Conservation (phyloP, 345 rosid genomes). For the Psidium guajava region DNA sequence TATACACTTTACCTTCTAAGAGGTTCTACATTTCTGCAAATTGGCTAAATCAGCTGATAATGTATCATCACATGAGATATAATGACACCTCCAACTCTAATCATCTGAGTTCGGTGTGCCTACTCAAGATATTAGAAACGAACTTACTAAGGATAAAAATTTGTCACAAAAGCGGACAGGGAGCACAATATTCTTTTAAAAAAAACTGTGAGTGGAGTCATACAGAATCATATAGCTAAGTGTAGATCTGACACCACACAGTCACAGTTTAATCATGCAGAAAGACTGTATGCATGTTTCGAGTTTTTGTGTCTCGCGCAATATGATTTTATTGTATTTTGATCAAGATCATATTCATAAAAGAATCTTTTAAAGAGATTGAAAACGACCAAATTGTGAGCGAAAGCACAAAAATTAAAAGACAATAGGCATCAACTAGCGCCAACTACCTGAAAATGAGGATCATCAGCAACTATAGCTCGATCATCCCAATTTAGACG, state of each 20-base stretch:
- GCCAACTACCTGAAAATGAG: constrained; percentile 79
- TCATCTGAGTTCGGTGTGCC: not conserved
- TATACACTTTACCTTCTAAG: not conserved
- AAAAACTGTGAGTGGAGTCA: not conserved
- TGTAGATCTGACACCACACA: not conserved
- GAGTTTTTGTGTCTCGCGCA: not conserved
- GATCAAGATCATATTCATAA: not conserved
- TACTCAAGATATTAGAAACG: not conserved
- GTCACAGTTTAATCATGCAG: not conserved
- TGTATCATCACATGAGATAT: not conserved
- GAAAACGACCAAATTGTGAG: not conserved
- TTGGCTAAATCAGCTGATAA: not conserved
- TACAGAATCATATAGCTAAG: not conserved
- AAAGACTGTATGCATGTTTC: not conserved
- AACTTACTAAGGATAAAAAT: not conserved
- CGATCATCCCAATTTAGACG: constrained; percentile 89
- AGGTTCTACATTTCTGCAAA: not conserved
- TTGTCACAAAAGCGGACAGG: not conserved
- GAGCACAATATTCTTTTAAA: not conserved
- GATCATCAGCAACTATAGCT: constrained; percentile 92
- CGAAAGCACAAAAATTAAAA: not conserved
- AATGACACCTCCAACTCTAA: not conserved
- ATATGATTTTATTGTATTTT: not conserved
- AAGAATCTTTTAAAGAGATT: not conserved
- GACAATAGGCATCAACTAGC: not conserved